A percentile compares a stretch with the other conserved stretches of the same genome.
phyloP scores from a whole-genome alignment of 2,329 filamentous ascomycete species.

The Fusarium brevicatenulatum region DNA sequence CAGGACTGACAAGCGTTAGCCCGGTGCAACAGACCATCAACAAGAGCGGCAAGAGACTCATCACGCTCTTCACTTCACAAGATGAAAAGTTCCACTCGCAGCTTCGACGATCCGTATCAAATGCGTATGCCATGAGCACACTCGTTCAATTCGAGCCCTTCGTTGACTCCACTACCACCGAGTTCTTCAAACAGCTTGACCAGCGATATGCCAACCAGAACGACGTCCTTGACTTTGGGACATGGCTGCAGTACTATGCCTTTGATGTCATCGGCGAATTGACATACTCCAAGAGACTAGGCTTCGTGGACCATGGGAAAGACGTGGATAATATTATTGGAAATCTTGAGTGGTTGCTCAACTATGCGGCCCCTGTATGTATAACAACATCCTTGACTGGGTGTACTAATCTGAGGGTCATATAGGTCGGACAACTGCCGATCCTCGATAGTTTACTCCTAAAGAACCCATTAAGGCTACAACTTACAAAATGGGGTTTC shows the following conservation, averaged over 20 bases:
- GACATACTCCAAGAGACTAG: conserved; percentile 23
- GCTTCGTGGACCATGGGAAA: conserved; percentile 24
- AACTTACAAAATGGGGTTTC: not conserved
- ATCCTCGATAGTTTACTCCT: not conserved
- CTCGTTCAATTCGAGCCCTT: conserved; percentile 8
- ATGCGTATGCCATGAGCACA: conserved; percentile 5
- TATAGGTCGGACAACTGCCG: conserved; percentile 9
- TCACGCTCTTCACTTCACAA: conserved; percentile 6
- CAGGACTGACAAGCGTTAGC: not conserved
- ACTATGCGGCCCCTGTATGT: conserved; percentile 25
- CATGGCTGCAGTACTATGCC: conserved; percentile 35
- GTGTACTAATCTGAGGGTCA: not conserved
- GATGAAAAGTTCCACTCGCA: conserved; percentile 9
- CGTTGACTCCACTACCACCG: not conserved
- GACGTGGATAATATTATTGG: conserved; percentile 29
- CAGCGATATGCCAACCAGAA: not conserved
- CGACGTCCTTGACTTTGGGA: conserved; percentile 10
- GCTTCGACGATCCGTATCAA: not conserved
- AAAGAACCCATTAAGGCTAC: conserved; percentile 4
- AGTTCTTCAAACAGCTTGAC: not conserved
- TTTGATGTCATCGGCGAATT: conserved; percentile 33
- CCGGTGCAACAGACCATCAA: conserved; percentile 2
- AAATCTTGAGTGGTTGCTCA: conserved; percentile 29
- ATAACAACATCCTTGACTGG: rapidly evolving
- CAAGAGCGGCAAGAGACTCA: not conserved